Evolutionary conservation across 2,329 filamentous ascomycete species (phyloP).

Genomic region (Aureobasidium sp.): DNA sequence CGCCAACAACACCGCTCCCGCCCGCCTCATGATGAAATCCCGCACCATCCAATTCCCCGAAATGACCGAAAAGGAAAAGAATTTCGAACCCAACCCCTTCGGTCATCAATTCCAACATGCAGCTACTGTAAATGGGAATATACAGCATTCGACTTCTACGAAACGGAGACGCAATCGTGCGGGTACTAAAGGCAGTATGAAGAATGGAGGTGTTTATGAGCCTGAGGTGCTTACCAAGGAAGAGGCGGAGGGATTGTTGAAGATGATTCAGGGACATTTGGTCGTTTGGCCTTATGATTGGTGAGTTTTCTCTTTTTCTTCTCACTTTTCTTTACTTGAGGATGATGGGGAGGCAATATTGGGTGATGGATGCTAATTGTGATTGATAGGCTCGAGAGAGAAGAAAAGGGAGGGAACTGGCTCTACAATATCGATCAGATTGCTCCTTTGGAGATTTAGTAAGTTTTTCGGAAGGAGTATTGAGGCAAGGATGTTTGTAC

Average conservation of each 20-base stretch:
- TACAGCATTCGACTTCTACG: constrained; percentile 30
- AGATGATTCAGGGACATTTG: constrained; percentile 86
- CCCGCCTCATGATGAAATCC: constrained; percentile 20
- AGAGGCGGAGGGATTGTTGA: constrained; percentile 85
- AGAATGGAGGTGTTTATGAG: constrained; percentile 59
- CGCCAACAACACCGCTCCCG: neutral
- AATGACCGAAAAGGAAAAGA: constrained; percentile 22
- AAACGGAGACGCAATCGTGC: constrained; percentile 71
- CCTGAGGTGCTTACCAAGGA: constrained; percentile 80
- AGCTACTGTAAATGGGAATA: constrained; percentile 13
- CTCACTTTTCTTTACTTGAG: too few species aligned
- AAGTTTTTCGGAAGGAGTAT: too few species aligned
- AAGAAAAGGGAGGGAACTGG: constrained; percentile 96
- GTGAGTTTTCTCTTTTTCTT: too few species aligned
- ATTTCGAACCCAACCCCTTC: constrained; percentile 22
- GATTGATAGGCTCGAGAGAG: constrained; percentile 75
- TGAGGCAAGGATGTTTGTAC: too few species aligned
- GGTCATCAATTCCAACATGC: constrained; percentile 29
- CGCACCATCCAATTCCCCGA: constrained; percentile 38
- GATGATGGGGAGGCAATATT: neutral
- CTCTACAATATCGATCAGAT: constrained; percentile 97
- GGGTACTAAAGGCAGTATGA: constrained; percentile 72
- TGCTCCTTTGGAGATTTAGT: constrained; percentile 98
- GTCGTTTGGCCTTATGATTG: constrained; percentile 98
- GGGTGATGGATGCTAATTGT: constrained; percentile 25